Evolutionary conservation across 805 yeast genomes (phyloP), one percentile per base, ranked within the genome.

Genomic region (Zygosaccharomyces pseudorouxii): DNA sequence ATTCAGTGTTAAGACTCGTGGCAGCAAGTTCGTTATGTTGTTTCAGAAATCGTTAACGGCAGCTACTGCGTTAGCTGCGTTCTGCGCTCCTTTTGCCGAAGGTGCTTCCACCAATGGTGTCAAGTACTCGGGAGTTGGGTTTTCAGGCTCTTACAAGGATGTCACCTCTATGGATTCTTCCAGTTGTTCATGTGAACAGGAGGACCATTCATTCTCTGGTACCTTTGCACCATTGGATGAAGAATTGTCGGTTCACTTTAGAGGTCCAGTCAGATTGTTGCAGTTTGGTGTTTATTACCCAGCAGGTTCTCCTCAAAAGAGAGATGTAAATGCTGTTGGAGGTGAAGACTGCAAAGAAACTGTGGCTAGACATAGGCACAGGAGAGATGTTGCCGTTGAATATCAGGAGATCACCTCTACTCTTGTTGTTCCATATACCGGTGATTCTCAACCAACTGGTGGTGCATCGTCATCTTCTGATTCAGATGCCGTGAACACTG

Each of bases 251-350:
- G 88, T 85, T 12, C 93, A 85, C 63, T 79, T 85, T 64, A 77
- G 93, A 69, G 93, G 93, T 39, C 93, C 93, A 8, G 63, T 85
- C 51, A 69, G 75, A 12, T 71, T 85, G 59, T 65, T 69, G 51
- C 75, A 78, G 57, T 89, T 93, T 64, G 97, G 90, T 69, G 97
- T 88, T 48, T 93, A 90, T 76, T 82, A 83, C 62, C 90, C 88
- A 55, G 64, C 78, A 22, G 56, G 75, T n/a, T 59, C 73, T 38
- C 60, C 74, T 36, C 66, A 72, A 56, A 67, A 71, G 60, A 75
- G 71, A 52, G 75, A 67, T 35, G 65, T 51, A 14, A 70, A 63
- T 8, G 72, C 65, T 22, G 76, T 70, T 50, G 79, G 74, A 5
- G 58, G 55, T 47, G 43, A 36, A 5, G 54, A 42, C 16, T 58